Evolutionary conservation across 169 alveolate genomes (phyloP).

Genomic region (Eimeria brunetti): DNA sequence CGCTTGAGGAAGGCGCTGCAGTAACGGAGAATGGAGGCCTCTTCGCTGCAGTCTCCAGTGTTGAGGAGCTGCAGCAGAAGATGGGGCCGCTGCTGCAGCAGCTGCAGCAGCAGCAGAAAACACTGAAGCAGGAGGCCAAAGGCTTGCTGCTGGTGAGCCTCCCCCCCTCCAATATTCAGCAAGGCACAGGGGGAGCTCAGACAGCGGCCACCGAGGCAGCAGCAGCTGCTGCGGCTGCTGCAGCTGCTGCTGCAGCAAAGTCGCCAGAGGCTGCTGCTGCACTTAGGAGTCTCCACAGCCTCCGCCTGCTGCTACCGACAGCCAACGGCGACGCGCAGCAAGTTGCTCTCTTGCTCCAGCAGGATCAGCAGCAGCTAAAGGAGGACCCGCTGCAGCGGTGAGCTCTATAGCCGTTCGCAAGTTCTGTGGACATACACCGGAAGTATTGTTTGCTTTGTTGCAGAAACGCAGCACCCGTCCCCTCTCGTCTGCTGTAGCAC

Average conservation of each 20-base stretch:
- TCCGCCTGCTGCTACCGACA: conserved; percentile 51
- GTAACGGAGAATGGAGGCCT: conserved; percentile 13
- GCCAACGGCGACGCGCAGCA: conserved; percentile 53
- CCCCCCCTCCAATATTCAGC: neutral
- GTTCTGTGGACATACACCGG: neutral
- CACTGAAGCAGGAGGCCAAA: neutral
- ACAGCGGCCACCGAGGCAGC: conserved; percentile 13
- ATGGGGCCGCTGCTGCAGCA: conserved; percentile 44
- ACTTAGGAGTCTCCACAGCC: conserved; percentile 22
- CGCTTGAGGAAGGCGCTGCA: neutral
- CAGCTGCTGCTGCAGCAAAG: conserved; percentile 30
- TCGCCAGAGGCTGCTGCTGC: conserved; percentile 44
- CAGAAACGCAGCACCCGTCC: neutral
- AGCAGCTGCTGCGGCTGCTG: conserved; percentile 33
- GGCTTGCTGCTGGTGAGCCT: conserved; percentile 41
- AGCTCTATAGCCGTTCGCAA: neutral
- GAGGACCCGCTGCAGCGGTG: conserved; percentile 32
- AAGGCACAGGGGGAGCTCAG: neutral
- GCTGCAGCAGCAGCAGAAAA: conserved; percentile 21
- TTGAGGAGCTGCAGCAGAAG: conserved; percentile 30
- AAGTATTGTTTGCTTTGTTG: neutral
- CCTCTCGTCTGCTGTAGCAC: neutral
- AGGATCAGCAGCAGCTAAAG: conserved; percentile 41
- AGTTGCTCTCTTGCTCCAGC: conserved; percentile 20
- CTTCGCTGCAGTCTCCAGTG: conserved; percentile 18